Evolutionary conservation across 2,329 filamentous ascomycete species (phyloP).

Genomic region (Cordyceps cicadae): DNA sequence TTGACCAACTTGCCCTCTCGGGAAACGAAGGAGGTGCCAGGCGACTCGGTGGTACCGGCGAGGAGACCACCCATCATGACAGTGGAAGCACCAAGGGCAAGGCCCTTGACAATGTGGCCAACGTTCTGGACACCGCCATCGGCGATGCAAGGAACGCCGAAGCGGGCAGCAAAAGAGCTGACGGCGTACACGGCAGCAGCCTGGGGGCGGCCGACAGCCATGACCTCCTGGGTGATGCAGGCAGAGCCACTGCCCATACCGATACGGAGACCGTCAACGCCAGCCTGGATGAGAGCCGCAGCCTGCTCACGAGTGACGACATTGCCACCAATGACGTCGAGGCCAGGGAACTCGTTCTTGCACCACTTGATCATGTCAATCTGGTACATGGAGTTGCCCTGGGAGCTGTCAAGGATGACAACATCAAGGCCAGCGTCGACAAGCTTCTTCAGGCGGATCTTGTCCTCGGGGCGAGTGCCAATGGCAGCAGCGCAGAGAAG

Average conservation of each 20-base stretch:
- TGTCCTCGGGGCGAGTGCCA: slow-evolving; percentile 90
- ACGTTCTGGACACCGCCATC: slow-evolving; percentile 98
- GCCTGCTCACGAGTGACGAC: slow-evolving; percentile 97
- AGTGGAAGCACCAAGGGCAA: slow-evolving; percentile 85
- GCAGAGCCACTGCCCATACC: slow-evolving; percentile 98
- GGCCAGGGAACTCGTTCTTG: slow-evolving; percentile 73
- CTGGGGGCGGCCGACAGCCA: slow-evolving; percentile 96
- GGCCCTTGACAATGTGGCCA: slow-evolving; percentile 97
- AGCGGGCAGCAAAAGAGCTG: slow-evolving; percentile 77
- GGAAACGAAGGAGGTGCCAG: slow-evolving; percentile 92
- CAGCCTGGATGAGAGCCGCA: slow-evolving; percentile 81
- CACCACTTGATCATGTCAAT: slow-evolving; percentile 97
- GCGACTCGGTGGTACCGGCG: slow-evolving; percentile 94
- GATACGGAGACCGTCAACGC: slow-evolving; percentile 92
- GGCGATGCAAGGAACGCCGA: slow-evolving; percentile 95
- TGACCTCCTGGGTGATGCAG: slow-evolving; percentile 98
- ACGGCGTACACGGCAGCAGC: slow-evolving; percentile 89
- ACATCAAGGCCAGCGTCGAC: slow-evolving; percentile 94
- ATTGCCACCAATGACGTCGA: slow-evolving; percentile 97
- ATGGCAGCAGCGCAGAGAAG: slow-evolving; percentile 92
- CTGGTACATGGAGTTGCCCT: slow-evolving; percentile 98
- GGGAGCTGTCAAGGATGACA: slow-evolving; percentile 89
- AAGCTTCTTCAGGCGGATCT: slow-evolving; percentile 73
- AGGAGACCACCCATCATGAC: slow-evolving; percentile 99
- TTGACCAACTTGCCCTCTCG: slow-evolving; percentile 97